Conservation (phyloP, 83 land plant genomes). For the Larix sibirica region DNA sequence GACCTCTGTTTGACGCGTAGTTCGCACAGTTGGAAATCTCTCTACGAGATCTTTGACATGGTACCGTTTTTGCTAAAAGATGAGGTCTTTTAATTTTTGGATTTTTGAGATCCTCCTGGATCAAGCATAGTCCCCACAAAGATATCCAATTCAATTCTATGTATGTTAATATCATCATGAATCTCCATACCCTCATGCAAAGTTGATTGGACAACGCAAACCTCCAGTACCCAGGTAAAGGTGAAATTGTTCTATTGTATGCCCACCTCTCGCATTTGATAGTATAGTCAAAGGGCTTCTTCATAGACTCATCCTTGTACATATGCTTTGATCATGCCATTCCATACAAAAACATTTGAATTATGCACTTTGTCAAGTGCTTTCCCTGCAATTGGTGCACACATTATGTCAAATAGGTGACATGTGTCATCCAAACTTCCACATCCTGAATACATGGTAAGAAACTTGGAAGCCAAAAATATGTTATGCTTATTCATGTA, state of each 20-base stretch:
- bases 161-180: neutral
- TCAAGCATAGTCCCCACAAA: conserved; percentile 2
- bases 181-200: neutral
- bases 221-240: conserved; percentile 19
- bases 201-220: conserved; percentile 18
- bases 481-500: neutral
- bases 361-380: conserved; percentile 26
- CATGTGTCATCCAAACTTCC: conserved; percentile 9
- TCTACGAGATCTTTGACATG: no score
- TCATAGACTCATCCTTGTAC: neutral
- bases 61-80: no score
- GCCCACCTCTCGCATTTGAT: conserved; percentile 21
- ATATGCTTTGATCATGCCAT: conserved; percentile 21
- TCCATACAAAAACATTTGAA: conserved; percentile 23
- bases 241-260: conserved; percentile 18
- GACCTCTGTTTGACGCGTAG: no score
- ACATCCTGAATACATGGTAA: conserved; percentile 10
- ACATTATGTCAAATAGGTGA: no score
- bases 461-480: conserved; percentile 6
- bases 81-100: no score
- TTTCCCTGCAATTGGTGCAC: neutral
- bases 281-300: conserved; percentile 15
- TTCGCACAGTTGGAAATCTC: no score
- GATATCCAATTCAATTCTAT: conserved; percentile 19
- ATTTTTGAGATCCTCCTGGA: no score